Evolutionary conservation across 2,329 filamentous ascomycete genomes (phyloP), one percentile per base, ranked within the genome.

Genomic region (Basipetospora chlamydospora): DNA sequence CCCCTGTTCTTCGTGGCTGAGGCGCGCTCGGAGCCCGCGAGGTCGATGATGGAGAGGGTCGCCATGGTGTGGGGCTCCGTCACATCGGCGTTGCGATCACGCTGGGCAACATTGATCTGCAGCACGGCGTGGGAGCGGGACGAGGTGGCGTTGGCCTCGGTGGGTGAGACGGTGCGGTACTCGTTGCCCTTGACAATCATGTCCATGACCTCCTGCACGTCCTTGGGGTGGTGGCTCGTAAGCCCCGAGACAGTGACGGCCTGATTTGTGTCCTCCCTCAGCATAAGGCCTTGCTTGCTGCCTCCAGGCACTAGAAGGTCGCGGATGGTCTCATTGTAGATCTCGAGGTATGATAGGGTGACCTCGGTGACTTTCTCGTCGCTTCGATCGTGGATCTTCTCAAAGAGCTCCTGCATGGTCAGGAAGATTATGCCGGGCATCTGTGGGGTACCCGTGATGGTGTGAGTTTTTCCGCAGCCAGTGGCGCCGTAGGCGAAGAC

Each of bases 401-500:
- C 90, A 51, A 98, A 98, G 17, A 98, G 66, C 58, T 98, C 90
- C 58, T 96, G 88, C 87, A 98, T 98, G 1, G 90, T 96, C 49
- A 98, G 63, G 60, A 96, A 98, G 54, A 98, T 98, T 50, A 98
- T 96, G 39, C 90, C 90, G 0, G 90, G 90, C 51, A 93, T 81
- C 54, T 93, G 82, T 2, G 85, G 63, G 0, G 88, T 95, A 46
- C 90, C 90, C 3, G 80, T 85, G 50, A 98, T 98, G 8, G 90
- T 98, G 57, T 98, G 90, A 17, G 90, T 98, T 63, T 98, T 98
- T 57, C 90, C 90, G 57, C 90, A 98, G 26, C 90, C 90, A 1
- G 90, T 98, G 26, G 90, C 90, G 47, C 90, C 90, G 57, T 98
- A 98, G 34, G 90, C 90, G 55, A 98, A 98, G 4, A 98, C 90